Percentiles rank a stretch among this genome's conserved stretches.
phyloP scores from a whole-genome alignment of 2,329 filamentous ascomycete genomes.

The Scedosporium minutisporum region DNA sequence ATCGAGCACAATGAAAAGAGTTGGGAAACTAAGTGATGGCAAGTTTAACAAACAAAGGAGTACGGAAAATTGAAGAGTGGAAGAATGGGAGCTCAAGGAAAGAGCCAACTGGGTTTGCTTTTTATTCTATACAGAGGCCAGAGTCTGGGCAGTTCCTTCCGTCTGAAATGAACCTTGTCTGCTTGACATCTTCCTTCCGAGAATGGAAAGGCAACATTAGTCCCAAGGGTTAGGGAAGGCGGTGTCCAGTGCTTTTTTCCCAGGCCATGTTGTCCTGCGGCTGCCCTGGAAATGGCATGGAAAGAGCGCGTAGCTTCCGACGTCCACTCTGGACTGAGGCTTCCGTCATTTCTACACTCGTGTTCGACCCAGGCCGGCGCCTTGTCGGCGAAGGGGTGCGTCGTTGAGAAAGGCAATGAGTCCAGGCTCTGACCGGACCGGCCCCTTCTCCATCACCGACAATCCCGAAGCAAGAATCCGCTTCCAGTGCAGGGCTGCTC shows the following conservation, averaged over 20 bases:
- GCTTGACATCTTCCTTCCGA: background rate
- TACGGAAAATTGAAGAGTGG: too few relatives aligned
- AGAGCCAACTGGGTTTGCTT: background rate
- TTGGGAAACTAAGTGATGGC: background rate
- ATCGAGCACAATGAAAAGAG: background rate
- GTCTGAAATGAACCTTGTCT: background rate
- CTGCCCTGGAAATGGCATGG: background rate
- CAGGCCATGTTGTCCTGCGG: background rate
- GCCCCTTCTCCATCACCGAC: background rate
- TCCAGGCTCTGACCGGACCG: background rate
- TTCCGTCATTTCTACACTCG: background rate
- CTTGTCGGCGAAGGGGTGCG: background rate
- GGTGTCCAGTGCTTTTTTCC: background rate
- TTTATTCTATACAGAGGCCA: background rate
- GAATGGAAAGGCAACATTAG: background rate
- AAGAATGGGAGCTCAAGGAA: background rate
- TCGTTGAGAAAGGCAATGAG: background rate
- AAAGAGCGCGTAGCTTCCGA: background rate
- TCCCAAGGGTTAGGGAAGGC: background rate
- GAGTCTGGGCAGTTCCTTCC: background rate
- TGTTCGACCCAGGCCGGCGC: background rate
- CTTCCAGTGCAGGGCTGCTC: background rate
- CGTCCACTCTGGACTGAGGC: background rate
- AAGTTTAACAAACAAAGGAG: too few relatives aligned
- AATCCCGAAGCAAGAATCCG: constrained; percentile 5